Conservation (phyloP, 176 grass and related monocot species). For the Bolboschoenus planiculmis region DNA sequence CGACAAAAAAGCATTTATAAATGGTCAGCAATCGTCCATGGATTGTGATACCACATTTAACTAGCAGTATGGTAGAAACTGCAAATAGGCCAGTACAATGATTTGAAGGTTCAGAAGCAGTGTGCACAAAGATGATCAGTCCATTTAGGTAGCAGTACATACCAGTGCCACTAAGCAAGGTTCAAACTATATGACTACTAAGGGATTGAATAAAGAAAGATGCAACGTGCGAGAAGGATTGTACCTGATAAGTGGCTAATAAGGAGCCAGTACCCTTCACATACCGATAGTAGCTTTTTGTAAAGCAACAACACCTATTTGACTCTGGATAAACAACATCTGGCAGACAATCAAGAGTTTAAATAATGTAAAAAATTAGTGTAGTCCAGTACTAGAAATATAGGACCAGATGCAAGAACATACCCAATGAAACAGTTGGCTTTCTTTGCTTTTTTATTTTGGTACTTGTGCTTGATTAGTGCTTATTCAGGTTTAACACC, state of each 20-base stretch:
- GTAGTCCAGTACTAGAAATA: neutral
- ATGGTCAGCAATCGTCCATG: neutral
- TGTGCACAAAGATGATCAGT: neutral
- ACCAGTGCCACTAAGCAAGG: neutral
- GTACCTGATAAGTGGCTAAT: slow-evolving; percentile 63
- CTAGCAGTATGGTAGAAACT: neutral
- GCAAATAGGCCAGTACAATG: neutral
- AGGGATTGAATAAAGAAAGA: slow-evolving; percentile 5
- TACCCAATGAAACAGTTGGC: neutral
- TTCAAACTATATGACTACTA: neutral
- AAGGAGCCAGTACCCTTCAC: slow-evolving; percentile 93
- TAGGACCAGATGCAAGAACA: neutral
- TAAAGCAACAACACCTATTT: slow-evolving; percentile 90
- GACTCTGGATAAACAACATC: slow-evolving; percentile 85
- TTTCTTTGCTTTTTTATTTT: neutral
- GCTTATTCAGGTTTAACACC: neutral
- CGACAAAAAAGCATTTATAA: neutral
- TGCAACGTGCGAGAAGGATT: slow-evolving; percentile 8
- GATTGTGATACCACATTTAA: neutral
- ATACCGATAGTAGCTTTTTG: slow-evolving; percentile 92
- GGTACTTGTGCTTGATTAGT: neutral
- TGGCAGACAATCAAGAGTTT: slow-evolving; percentile 44
- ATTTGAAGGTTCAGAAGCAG: slow-evolving; percentile 16
- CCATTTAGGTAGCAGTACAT: neutral
- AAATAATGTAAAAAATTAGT: neutral